Evolutionary conservation across 1,284 basidiomycete species (phyloP).

Genomic region (Dichomitus squalens): DNA sequence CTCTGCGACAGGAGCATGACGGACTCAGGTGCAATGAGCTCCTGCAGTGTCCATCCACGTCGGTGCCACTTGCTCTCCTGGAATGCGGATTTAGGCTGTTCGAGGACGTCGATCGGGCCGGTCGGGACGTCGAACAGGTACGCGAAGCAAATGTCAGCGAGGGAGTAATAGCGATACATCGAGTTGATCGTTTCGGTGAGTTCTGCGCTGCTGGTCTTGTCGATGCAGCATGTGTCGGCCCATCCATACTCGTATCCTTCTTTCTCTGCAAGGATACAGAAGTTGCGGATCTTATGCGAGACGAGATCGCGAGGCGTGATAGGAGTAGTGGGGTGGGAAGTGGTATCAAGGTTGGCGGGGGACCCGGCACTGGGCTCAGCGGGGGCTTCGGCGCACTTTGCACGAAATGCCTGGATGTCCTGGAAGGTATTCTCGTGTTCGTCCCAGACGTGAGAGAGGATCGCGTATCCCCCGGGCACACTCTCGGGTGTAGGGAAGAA

Average conservation of each 20-base stretch:
- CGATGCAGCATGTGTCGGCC: neutral
- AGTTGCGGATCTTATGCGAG: neutral
- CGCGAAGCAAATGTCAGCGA: neutral
- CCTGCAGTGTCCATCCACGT: too few relatives aligned
- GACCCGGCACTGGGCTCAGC: too few relatives aligned
- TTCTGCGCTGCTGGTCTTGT: too few relatives aligned
- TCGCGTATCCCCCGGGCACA: neutral
- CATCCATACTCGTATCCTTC: neutral
- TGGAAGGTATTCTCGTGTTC: neutral
- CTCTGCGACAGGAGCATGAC: too few relatives aligned
- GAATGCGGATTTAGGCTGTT: too few relatives aligned
- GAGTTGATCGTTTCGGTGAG: too few relatives aligned
- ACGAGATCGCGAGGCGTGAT: neutral
- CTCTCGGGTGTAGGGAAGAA: neutral
- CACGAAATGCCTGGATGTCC: neutral
- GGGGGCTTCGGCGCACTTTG: neutral
- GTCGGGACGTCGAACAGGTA: too few relatives aligned
- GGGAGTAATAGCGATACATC: neutral
- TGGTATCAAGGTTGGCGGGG: too few relatives aligned
- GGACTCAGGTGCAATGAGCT: too few relatives aligned
- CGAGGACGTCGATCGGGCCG: too few relatives aligned
- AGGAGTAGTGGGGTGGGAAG: too few relatives aligned
- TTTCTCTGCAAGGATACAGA: neutral
- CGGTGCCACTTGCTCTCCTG: too few relatives aligned
- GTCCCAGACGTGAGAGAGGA: conserved; percentile 1